Percentiles rank a stretch among this genome's conserved stretches.
Evolutionary conservation across 805 yeast genomes (phyloP).

Genomic region (Yarrowia divulgata): DNA sequence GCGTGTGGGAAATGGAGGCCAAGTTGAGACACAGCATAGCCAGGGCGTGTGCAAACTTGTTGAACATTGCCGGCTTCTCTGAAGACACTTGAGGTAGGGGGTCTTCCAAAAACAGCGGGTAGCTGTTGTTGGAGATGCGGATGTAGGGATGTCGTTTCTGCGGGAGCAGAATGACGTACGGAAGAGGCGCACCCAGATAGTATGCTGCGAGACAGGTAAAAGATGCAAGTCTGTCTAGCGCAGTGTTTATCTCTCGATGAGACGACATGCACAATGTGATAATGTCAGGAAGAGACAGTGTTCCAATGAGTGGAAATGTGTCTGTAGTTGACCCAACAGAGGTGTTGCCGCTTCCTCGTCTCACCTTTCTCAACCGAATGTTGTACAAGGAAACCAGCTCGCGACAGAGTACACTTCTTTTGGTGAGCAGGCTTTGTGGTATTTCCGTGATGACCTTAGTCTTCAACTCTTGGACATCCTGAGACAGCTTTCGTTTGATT

Average conservation of each 20-base stretch:
- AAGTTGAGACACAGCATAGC: constrained; percentile 50
- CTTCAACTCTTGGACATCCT: constrained; percentile 16
- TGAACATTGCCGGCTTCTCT: constrained; percentile 47
- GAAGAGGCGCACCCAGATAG: constrained; percentile 49
- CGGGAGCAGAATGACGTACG: constrained; percentile 48
- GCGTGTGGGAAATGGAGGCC: constrained; percentile 46
- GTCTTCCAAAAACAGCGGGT: constrained; percentile 31
- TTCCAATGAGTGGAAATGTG: constrained; percentile 19
- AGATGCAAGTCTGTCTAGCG: constrained; percentile 49
- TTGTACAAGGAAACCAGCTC: constrained; percentile 25
- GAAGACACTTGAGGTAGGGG: constrained; percentile 27
- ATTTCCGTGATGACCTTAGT: constrained; percentile 15
- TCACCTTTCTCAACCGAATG: constrained; percentile 22
- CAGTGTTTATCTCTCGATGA: constrained; percentile 45
- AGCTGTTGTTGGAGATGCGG: constrained; percentile 41
- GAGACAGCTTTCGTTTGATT: constrained; percentile 19
- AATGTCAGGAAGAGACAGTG: constrained; percentile 17
- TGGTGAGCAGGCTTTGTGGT: constrained; percentile 10
- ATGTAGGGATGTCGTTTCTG: constrained; percentile 44
- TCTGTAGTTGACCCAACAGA: constrained; percentile 10
- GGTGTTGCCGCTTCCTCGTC: constrained; percentile 27
- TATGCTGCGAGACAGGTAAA: constrained; percentile 48
- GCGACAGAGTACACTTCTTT: constrained; percentile 21
- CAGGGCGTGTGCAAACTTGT: constrained; percentile 47
- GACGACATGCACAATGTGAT: constrained; percentile 21